These are phyloP conservation scores for Verticillium nonalfalfae DNA, from an alignment of 2,329 filamentous ascomycete genomes.

Conservation along the genomic window DNA sequence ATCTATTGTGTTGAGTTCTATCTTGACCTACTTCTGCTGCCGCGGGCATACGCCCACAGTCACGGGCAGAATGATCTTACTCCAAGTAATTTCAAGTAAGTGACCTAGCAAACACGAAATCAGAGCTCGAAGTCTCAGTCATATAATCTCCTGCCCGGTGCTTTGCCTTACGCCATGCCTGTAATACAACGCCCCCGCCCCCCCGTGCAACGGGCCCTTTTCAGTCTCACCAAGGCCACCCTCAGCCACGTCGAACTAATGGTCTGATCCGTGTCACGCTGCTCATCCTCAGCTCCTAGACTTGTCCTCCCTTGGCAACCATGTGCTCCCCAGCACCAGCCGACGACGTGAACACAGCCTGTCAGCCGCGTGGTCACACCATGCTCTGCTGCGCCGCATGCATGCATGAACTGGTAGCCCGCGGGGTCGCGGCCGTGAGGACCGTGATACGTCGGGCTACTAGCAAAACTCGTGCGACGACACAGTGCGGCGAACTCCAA, in stretches of 20 bases:
- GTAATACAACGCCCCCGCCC: background rate
- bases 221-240: background rate
- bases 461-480: background rate
- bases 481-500: background rate
- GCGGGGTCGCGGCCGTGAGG: background rate
- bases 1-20: too few species aligned
- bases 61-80: too few species aligned
- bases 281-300: background rate
- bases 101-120: too few species aligned
- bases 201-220: background rate
- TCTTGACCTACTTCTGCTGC: too few species aligned
- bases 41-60: too few species aligned
- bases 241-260: background rate
- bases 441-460: background rate
- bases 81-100: too few species aligned
- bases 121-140: too few species aligned
- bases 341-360: background rate
- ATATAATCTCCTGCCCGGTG: too few species aligned
- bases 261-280: background rate
- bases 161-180: too few species aligned
- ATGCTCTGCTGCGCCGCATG: background rate
- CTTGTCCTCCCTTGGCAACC: background rate
- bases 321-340: background rate
- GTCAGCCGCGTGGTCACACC: background rate
- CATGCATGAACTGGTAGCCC: background rate